phyloP scores from a whole-genome alignment of 78 protist genomes.

The Chrysochromulina tobinii region DNA sequence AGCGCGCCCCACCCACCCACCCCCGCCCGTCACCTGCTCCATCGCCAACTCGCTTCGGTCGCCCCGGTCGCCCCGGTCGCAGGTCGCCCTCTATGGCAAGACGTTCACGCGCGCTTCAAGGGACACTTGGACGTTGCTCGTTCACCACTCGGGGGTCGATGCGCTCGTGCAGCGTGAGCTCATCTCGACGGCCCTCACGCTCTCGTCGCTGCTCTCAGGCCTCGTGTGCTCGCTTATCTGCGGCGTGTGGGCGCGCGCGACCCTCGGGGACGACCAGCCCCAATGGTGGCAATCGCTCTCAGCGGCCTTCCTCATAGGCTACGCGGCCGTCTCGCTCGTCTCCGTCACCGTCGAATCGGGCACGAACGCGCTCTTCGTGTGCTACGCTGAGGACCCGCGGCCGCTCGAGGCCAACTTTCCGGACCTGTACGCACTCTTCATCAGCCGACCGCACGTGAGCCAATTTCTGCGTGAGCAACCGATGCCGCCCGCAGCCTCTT shows the following conservation, averaged over 20 bases:
- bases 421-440: background rate
- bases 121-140: slow-evolving; percentile 59
- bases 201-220: slow-evolving; percentile 22
- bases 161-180: slow-evolving; percentile 64
- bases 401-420: background rate
- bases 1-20: too few species aligned
- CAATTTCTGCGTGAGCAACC: too few species aligned
- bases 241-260: background rate
- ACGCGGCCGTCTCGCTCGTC: background rate
- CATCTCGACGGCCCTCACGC: slow-evolving; percentile 11
- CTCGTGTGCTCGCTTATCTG: background rate
- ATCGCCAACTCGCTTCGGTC: too few species aligned
- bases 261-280: background rate
- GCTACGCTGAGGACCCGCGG: slow-evolving; percentile 68
- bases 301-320: background rate
- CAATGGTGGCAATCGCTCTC: slow-evolving; percentile 15
- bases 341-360: slow-evolving; percentile 62
- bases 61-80: background rate
- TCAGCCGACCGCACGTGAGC: background rate
- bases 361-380: slow-evolving; percentile 70
- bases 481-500: too few species aligned
- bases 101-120: slow-evolving; percentile 60
- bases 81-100: slow-evolving; percentile 84
- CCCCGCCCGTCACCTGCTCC: too few species aligned
- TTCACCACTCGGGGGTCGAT: slow-evolving; percentile 45